phyloP scores from a whole-genome alignment of 768 basidiomycete genomes.

The Phlebiopsis gigantea region DNA sequence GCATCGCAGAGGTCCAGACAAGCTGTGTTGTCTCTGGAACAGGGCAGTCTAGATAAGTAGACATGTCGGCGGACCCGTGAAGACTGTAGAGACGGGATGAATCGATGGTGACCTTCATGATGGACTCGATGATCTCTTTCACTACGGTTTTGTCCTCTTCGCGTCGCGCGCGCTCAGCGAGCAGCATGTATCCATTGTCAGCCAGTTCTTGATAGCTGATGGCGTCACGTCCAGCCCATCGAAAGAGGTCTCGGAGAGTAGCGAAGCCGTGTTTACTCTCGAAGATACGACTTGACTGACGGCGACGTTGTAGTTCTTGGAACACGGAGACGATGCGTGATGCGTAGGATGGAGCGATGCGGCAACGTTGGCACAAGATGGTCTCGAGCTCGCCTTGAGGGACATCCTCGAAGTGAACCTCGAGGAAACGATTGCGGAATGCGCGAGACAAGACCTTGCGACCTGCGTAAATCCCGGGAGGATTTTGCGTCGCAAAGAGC shows the following conservation, averaged over 20 bases:
- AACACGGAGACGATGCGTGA: constrained; percentile 89
- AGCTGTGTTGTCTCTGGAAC: constrained; percentile 44
- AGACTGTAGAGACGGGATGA: constrained; percentile 64
- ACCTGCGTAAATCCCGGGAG: constrained; percentile 92
- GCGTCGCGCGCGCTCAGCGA: constrained; percentile 85
- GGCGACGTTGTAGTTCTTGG: constrained; percentile 85
- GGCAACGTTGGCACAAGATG: constrained; percentile 89
- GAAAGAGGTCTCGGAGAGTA: constrained; percentile 92
- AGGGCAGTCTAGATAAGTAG: constrained; percentile 49
- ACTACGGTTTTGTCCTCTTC: constrained; percentile 84
- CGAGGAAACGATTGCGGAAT: constrained; percentile 95
- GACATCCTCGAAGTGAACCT: constrained; percentile 96
- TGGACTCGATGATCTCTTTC: constrained; percentile 85
- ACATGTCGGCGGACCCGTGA: constrained; percentile 35
- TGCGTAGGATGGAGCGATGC: constrained; percentile 91
- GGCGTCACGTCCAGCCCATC: constrained; percentile 93
- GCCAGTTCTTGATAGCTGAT: constrained; percentile 89
- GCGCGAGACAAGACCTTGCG: constrained; percentile 93
- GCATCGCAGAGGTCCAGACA: constrained; percentile 94
- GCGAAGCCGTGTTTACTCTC: constrained; percentile 98
- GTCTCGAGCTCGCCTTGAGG: constrained; percentile 90
- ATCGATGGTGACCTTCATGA: constrained; percentile 86
- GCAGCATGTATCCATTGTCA: constrained; percentile 94
- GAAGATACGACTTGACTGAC: constrained; percentile 88
- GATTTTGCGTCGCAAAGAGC: constrained; percentile 98